Evolutionary conservation across 805 yeast genomes (phyloP).

Genomic region (Kodamaea laetipori): DNA sequence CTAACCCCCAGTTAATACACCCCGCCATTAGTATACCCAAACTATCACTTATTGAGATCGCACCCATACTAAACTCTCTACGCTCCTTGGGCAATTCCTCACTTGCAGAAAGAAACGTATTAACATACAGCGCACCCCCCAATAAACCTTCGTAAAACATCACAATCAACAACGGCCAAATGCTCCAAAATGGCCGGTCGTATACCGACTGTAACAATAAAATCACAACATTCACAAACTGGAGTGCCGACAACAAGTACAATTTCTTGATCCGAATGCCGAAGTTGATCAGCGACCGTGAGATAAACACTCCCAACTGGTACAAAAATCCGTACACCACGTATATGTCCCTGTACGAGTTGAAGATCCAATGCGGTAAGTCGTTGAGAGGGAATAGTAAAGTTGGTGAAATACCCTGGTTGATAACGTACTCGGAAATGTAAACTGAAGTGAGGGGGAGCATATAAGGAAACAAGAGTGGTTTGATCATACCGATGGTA

Average conservation of each 20-base stretch:
- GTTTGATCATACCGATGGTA: constrained; percentile 35
- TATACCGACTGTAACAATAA: constrained; percentile 66
- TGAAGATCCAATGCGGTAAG: constrained; percentile 60
- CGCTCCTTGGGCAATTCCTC: constrained; percentile 50
- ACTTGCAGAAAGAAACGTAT: constrained; percentile 77
- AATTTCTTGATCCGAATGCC: constrained; percentile 58
- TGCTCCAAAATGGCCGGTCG: constrained; percentile 54
- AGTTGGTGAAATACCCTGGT: constrained; percentile 92
- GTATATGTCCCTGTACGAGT: constrained; percentile 76
- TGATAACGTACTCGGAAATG: constrained; percentile 81
- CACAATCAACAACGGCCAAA: constrained; percentile 62
- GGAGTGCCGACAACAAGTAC: constrained; percentile 66
- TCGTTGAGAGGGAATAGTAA: constrained; percentile 71
- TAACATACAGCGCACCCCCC: constrained; percentile 90
- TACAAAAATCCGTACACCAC: constrained; percentile 89
- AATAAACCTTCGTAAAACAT: constrained; percentile 85
- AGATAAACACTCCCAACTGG: constrained; percentile 89
- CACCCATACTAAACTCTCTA: constrained; percentile 69
- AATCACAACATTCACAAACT: constrained; percentile 59
- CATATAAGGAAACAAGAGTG: constrained; percentile 68
- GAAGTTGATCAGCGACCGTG: constrained; percentile 78
- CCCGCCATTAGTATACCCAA: constrained; percentile 87
- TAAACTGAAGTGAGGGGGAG: constrained; percentile 83
- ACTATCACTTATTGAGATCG: constrained; percentile 82
- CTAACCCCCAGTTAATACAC: constrained; percentile 69